Percentiles rank a stretch among this genome's conserved stretches.
Conservation (phyloP, 1,139 yeast genomes). For the Geotrichum histeridarum region DNA sequence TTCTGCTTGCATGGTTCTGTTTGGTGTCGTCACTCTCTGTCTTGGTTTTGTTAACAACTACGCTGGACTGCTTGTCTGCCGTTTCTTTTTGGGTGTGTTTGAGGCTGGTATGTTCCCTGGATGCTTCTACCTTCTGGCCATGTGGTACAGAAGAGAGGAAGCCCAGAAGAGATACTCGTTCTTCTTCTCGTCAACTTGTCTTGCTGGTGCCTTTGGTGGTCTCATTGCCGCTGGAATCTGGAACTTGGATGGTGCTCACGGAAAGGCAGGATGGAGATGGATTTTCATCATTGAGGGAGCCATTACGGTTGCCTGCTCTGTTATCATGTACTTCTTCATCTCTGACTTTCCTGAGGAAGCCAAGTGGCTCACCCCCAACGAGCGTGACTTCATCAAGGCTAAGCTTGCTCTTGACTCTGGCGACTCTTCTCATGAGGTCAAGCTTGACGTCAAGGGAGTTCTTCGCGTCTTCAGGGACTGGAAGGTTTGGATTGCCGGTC, state of each 20-base stretch:
- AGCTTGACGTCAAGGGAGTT: constrained; percentile 34
- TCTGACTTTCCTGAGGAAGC: constrained; percentile 74
- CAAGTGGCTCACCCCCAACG: constrained; percentile 41
- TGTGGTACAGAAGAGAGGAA: constrained; percentile 52
- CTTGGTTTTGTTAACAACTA: constrained; percentile 59
- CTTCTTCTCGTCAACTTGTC: constrained; percentile 63
- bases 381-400: constrained; percentile 39
- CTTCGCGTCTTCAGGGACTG: constrained; percentile 37
- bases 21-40: constrained; percentile 60
- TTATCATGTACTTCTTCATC: constrained; percentile 57
- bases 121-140: constrained; percentile 59
- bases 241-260: constrained; percentile 47
- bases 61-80: constrained; percentile 55
- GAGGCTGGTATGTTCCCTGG: constrained; percentile 74
- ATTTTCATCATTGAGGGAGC: constrained; percentile 69
- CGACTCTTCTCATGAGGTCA: constrained; percentile 38
- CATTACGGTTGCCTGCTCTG: constrained; percentile 58
- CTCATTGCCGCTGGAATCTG: constrained; percentile 61
- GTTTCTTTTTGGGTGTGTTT: constrained; percentile 58
- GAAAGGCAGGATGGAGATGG: constrained; percentile 64
- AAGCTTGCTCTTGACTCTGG: constrained; percentile 46
- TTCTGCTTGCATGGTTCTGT: constrained; percentile 49
- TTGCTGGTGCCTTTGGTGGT: constrained; percentile 82
- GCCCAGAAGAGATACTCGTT: constrained; percentile 64
- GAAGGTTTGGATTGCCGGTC: constrained; percentile 52